Conservation (phyloP, 1,284 basidiomycete species). For the Boletus semigastroideus region DNA sequence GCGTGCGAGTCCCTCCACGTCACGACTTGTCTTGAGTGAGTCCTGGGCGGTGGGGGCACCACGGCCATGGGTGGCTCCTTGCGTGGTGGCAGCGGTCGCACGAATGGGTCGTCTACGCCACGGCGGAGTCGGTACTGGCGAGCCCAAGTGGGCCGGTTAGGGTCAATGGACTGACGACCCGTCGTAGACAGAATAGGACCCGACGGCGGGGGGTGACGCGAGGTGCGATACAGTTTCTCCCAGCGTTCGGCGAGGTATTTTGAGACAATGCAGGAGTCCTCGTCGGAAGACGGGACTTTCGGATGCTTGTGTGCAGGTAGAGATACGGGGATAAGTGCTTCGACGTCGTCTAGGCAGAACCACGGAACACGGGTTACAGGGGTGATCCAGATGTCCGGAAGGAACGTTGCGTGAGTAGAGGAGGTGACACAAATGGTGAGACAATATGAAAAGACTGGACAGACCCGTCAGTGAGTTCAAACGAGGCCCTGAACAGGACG, state of each 20-base stretch:
- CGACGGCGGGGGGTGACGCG: constrained; percentile 16
- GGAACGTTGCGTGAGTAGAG: constrained; percentile 40
- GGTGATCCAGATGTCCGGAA: constrained; percentile 51
- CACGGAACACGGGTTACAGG: constrained; percentile 55
- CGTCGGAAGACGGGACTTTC: constrained; percentile 8
- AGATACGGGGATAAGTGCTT: constrained; percentile 3
- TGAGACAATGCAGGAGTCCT: constrained; percentile 24
- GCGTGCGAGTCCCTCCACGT: constrained; percentile 2
- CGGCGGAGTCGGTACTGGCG: constrained; percentile 42
- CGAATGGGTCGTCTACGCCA: constrained; percentile 49
- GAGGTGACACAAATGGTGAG: constrained; percentile 48
- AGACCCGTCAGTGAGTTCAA: constrained; percentile 10
- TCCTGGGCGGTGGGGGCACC: constrained; percentile 19
- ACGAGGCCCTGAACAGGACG: constrained; percentile 23
- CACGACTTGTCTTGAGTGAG: constrained; percentile 7
- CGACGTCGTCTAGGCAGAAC: constrained; percentile 40
- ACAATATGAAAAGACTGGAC: constrained; percentile 54
- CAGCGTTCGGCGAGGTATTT: constrained; percentile 33
- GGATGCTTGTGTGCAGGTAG: constrained; percentile 9
- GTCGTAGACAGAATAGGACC: constrained; percentile 17
- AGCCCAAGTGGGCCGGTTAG: constrained; percentile 46
- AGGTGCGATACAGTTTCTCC: constrained; percentile 26
- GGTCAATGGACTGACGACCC: constrained; percentile 25
- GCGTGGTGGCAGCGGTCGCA: constrained; percentile 10
- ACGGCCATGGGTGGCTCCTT: constrained; percentile 3